Conservation (phyloP, 139 green algal genomes). For the Micractinium conductrix region DNA sequence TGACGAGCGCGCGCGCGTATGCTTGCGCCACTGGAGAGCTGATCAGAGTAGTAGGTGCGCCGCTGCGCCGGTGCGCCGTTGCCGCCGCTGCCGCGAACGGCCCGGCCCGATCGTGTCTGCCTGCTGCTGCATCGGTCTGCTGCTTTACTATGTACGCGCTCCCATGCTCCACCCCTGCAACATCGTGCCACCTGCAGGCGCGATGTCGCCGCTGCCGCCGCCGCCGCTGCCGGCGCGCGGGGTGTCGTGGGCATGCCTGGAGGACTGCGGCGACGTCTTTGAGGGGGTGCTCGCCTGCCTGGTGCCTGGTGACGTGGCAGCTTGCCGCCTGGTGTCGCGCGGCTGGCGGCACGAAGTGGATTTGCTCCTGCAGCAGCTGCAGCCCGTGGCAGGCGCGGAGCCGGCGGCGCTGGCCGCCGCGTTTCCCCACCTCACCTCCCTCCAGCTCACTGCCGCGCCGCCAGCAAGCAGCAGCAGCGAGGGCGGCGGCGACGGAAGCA, state of each 20-base stretch:
- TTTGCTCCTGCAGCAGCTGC: constrained; percentile 13
- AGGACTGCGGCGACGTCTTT: constrained; percentile 24
- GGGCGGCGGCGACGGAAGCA: neutral
- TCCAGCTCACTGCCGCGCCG: neutral
- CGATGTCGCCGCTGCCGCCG: too few relatives aligned
- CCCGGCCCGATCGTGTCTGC: too few relatives aligned
- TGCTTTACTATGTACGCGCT: too few relatives aligned
- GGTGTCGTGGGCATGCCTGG: neutral
- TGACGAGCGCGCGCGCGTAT: too few relatives aligned
- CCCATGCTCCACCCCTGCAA: too few relatives aligned
- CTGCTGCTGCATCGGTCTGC: too few relatives aligned
- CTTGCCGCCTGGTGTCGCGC: constrained; percentile 20
- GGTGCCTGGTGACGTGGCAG: constrained; percentile 5
- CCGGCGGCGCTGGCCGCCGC: neutral
- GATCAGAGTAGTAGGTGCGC: too few relatives aligned
- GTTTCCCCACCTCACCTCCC: neutral
- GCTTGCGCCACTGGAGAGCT: too few relatives aligned
- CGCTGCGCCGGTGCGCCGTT: too few relatives aligned
- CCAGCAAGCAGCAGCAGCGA: neutral
- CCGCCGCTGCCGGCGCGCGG: neutral
- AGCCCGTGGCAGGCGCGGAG: neutral
- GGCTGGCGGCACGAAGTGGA: neutral
- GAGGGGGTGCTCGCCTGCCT: neutral
- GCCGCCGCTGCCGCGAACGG: too few relatives aligned
- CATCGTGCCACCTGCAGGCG: too few relatives aligned